Percentiles rank a stretch among this genome's conserved stretches.
Evolutionary conservation across 129 eudicot genomes (phyloP).

Genomic region (Calendula officinalis): DNA sequence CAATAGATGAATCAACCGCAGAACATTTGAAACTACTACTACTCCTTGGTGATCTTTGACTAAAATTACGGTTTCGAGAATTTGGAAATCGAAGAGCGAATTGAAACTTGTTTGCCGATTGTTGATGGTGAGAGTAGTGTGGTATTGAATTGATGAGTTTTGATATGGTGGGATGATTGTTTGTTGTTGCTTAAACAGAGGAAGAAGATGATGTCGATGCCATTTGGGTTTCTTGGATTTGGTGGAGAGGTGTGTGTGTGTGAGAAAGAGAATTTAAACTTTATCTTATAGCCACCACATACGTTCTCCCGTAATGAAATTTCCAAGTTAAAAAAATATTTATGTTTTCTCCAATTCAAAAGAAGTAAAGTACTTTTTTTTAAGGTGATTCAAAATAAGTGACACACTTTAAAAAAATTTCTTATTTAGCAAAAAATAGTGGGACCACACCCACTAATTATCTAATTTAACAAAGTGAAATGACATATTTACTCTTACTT

Average conservation of each 20-base stretch:
- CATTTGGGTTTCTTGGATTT: constrained; percentile 30
- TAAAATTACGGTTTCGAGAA: constrained; percentile 4
- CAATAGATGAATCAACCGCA: constrained; percentile 35
- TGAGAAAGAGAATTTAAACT: constrained; percentile 20
- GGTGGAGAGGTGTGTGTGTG: constrained; percentile 1
- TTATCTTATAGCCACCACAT: constrained; percentile 36
- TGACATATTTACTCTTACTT: too few species aligned
- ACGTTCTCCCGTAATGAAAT: constrained; percentile 3
- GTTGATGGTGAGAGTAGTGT: constrained; percentile 1
- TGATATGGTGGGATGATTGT: constrained; percentile 8
- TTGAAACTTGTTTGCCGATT: constrained; percentile 13
- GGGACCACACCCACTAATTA: too few species aligned
- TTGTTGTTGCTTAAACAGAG: constrained; percentile 25
- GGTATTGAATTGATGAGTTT: constrained; percentile 1
- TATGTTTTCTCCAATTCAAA: too few species aligned
- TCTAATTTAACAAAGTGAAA: too few species aligned
- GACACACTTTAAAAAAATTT: too few species aligned
- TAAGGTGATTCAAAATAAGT: too few species aligned
- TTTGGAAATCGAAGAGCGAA: constrained; percentile 16
- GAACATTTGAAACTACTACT: constrained; percentile 20
- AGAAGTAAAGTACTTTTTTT: too few species aligned
- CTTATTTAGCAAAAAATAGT: too few species aligned
- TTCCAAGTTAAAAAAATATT: too few species aligned
- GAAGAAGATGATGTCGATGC: constrained; percentile 29
- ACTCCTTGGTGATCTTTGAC: constrained; percentile 14